Evolutionary conservation across 1,139 yeast genomes (phyloP).

Genomic region (Pichia sp.): DNA sequence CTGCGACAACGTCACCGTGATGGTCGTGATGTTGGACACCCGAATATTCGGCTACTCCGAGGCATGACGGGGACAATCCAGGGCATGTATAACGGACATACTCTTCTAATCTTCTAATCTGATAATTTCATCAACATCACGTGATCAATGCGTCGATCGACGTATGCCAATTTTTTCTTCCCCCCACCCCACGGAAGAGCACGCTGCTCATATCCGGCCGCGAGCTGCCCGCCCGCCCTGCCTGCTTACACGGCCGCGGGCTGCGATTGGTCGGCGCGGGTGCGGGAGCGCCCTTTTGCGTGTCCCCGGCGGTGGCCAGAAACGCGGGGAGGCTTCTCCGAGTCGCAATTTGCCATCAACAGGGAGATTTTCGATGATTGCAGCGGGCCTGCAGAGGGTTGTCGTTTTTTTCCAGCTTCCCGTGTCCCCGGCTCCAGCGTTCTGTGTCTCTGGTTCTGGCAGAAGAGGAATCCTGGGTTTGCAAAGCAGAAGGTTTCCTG

Average conservation of each 20-base stretch:
- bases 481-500: neutral
- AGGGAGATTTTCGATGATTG: neutral
- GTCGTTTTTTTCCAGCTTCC: neutral
- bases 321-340: conserved; percentile 13
- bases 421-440: neutral
- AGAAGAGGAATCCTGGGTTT: too few relatives aligned
- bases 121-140: too few relatives aligned
- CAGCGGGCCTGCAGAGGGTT: neutral
- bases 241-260: neutral
- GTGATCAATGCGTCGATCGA: conserved; percentile 1
- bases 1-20: conserved; percentile 89
- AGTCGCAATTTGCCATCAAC: conserved; percentile 8
- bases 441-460: neutral
- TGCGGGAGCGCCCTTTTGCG: neutral
- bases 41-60: conserved; percentile 35
- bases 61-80: too few relatives aligned
- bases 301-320: neutral
- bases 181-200: conserved; percentile 1
- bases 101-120: too few relatives aligned
- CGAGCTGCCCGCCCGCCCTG: neutral
- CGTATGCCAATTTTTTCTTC: neutral
- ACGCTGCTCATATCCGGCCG: conserved; percentile 7
- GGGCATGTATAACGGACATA: too few relatives aligned
- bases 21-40: conserved; percentile 68
- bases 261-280: conserved; percentile 1